Evolutionary conservation across 805 yeast species (phyloP), one percentile per base, ranked within the genome.

Genomic region (Saturnispora sanitii): DNA sequence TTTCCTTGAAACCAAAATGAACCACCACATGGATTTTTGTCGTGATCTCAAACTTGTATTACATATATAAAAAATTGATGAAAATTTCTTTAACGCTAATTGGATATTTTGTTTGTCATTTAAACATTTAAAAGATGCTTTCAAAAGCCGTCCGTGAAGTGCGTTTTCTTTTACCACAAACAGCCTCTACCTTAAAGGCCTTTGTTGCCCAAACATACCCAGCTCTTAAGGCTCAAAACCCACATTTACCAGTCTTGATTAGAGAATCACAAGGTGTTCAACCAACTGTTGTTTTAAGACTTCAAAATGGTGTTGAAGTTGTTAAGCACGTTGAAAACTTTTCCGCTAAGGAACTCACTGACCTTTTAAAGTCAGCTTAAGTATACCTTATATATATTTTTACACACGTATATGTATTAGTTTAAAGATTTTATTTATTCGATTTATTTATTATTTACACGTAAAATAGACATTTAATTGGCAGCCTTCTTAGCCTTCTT

Each of bases 161-260:
- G 55, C 74, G 95, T 61, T 81, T 83, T 63, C 86, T 84, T 55
- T 68, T 84, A 48, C 79, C 86, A 25, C 92, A 82, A 61, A 70
- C 79, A n/a, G 75, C 75, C 47, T 75, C 84, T 4, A 75, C 88
- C 12, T 66, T 83, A 51, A 76, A 71, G 75, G 37, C 38, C 15
- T 85, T 80, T 54, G 65, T 85, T 48, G 61, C 72, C 36, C 66
- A 71, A 42, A 67, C 77, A 53, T 84, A 84, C 60, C 77, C 82
- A n/a, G 53, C 66, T n/a, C 63, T 85, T 52, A 72, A 71, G 53
- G 72, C 74, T 56, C 56, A 73, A 45, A 75, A 82, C 53, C 79
- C 88, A 44, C 62, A 66, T 44, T 64, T 82, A 23, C 94, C 94
- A 11, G 77, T 85, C 41, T 67, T 85, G 56, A 70, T 85, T 46